Base-by-base conservation (phyloP, 2,329 filamentous ascomycete genomes). In the Clarireedia hainanense region DNA sequence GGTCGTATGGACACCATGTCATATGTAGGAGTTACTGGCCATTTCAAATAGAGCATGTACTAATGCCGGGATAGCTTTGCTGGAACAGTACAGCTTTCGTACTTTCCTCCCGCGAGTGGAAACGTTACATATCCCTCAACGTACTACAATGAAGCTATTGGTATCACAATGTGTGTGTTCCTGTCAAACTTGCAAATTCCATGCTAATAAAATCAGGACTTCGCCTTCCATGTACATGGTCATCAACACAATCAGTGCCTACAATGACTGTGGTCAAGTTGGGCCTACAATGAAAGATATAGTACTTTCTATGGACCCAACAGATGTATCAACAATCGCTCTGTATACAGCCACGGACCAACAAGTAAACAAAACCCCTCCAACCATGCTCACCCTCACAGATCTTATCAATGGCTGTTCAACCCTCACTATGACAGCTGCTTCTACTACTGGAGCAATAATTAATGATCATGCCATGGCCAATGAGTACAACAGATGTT, bases 161-260 rank as follows among this genome's bases (percentile, higher is more conserved):
- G 34, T 2, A 40, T 61, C 9, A 61, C 57, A 10, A 57, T 63
- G 59, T 63, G 37, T 49, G 57, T 50, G 4, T 36, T 47, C 39
- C 23, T 15, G 2, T 42, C 9, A 36, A 10, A 30, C 10, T 10
- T 1, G 27, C 5, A 23, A 5, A 5, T 7, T 47, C 27, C 5
- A 43, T 14, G 15, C 36, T 52, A 42, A 45, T 17, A 1, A 23
- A 2, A 12, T 54, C 49, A 72, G 71, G 57, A 71, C 69, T n/a
- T 72, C 68, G 1, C 71, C 71, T 3, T 72, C 71, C 6, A 68
- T 73, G 36, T 73, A 73, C 60, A 65, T 73, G 60, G 52, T 70
- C 20, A 67, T 73, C 55, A 67, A 69, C 17, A 70, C 69, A n/a
- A 65, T 70, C 5, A 61, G 56, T 17, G 71, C 69, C 30, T 65